Evolutionary conservation across 768 basidiomycete genomes (phyloP).

Genomic region (Chalciporus piperatus): DNA sequence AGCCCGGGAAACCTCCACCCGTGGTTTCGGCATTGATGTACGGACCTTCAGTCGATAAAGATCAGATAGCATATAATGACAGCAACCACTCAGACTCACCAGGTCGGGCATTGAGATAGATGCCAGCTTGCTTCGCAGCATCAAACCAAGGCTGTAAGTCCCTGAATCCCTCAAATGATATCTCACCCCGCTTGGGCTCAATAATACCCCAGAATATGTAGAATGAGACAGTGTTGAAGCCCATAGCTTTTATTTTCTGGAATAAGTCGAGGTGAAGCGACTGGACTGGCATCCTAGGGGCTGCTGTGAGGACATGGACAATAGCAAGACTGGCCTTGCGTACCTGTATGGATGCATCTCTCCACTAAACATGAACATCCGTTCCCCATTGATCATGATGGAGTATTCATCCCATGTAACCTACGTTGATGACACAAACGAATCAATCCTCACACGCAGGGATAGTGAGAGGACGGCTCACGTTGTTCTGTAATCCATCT

Average conservation of each 20-base stretch:
- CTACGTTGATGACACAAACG: constrained; percentile 4
- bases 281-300: constrained; percentile 35
- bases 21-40: constrained; percentile 36
- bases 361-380: constrained; percentile 56
- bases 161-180: constrained; percentile 51
- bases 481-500: constrained; percentile 17
- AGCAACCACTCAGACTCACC: constrained; percentile 9
- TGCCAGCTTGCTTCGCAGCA: constrained; percentile 26
- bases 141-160: constrained; percentile 30
- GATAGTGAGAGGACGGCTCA: not conserved
- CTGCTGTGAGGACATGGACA: not conserved
- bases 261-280: constrained; percentile 46
- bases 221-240: constrained; percentile 44
- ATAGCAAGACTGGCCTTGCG: not conserved
- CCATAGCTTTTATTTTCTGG: constrained; percentile 54
- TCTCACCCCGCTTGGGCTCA: constrained; percentile 43
- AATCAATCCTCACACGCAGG: constrained; percentile 1
- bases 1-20: constrained; percentile 48
- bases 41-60: constrained; percentile 13
- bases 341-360: constrained; percentile 61
- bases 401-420: constrained; percentile 64
- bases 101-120: constrained; percentile 28
- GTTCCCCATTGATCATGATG: constrained; percentile 54
- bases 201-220: constrained; percentile 55
- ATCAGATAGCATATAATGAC: not conserved